These are phyloP conservation scores for Psidium friedrichsthalianum DNA, from an alignment of 345 rosid genomes.

Conservation along the genomic window DNA sequence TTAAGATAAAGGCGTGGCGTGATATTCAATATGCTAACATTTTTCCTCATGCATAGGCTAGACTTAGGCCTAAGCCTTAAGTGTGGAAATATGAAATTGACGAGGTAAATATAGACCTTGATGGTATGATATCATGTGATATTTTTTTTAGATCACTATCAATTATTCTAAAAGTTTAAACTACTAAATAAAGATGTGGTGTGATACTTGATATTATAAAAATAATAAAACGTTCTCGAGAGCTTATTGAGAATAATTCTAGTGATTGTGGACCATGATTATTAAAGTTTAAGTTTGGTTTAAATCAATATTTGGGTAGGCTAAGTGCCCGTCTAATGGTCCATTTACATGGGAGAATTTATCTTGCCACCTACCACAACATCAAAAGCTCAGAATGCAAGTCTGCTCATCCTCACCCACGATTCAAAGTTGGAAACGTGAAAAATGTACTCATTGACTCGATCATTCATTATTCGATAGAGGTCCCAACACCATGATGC, in stretches of 20 bases:
- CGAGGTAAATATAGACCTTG: no score
- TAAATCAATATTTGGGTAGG: neutral
- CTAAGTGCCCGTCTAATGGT: neutral
- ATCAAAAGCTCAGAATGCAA: neutral
- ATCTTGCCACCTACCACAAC: neutral
- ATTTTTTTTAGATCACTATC: no score
- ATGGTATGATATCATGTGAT: no score
- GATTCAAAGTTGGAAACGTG: neutral
- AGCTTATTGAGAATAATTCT: neutral
- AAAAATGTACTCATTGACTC: neutral
- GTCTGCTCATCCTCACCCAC: neutral
- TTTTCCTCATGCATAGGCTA: no score
- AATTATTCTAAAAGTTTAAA: no score
- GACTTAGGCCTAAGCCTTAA: no score
- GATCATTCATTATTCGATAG: neutral
- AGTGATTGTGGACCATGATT: neutral
- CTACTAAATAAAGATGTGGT: no score
- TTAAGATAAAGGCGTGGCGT: no score
- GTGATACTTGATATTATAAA: no score
- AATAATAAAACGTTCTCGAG: neutral
- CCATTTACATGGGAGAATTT: neutral
- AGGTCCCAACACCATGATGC: neutral
- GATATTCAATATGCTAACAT: no score
- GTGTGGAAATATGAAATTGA: no score
- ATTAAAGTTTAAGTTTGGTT: neutral